Evolutionary conservation across 2,329 filamentous ascomycete species (phyloP).

Genomic region (Corniculantispora saksenae): DNA sequence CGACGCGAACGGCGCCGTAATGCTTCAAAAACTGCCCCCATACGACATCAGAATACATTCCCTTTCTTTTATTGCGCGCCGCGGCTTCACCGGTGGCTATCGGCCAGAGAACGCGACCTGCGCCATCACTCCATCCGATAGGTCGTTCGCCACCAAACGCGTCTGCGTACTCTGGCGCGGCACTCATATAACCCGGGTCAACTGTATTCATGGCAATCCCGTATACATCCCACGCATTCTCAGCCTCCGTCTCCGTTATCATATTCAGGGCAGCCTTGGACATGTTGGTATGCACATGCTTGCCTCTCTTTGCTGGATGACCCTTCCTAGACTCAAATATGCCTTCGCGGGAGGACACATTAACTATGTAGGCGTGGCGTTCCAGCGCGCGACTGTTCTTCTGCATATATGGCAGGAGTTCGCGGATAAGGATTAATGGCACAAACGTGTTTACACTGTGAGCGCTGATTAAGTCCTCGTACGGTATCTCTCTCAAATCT

Average conservation of each 20-base stretch:
- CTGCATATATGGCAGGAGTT: constrained; percentile 30
- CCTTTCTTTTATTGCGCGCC: not conserved
- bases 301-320: constrained; percentile 26
- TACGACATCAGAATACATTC: not conserved
- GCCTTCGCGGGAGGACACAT: constrained; percentile 39
- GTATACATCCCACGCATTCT: constrained; percentile 30
- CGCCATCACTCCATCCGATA: constrained; percentile 40
- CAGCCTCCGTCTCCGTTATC: constrained; percentile 41
- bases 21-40: not conserved
- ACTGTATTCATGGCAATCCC: constrained; percentile 39
- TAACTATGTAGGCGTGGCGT: constrained; percentile 31
- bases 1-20: not conserved
- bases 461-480: constrained; percentile 39
- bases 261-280: constrained; percentile 43
- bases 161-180: constrained; percentile 33
- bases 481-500: constrained; percentile 36
- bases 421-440: constrained; percentile 38
- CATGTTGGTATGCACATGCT: constrained; percentile 33
- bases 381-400: not conserved
- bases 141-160: constrained; percentile 30
- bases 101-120: constrained; percentile 37
- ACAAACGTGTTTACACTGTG: constrained; percentile 40
- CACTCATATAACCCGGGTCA: constrained; percentile 41
- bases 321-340: constrained; percentile 30
- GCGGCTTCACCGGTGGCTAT: constrained; percentile 20